These are phyloP conservation scores for Trifolium subterraneum DNA, from an alignment of 306 rosid genomes.

Conservation along the genomic window DNA sequence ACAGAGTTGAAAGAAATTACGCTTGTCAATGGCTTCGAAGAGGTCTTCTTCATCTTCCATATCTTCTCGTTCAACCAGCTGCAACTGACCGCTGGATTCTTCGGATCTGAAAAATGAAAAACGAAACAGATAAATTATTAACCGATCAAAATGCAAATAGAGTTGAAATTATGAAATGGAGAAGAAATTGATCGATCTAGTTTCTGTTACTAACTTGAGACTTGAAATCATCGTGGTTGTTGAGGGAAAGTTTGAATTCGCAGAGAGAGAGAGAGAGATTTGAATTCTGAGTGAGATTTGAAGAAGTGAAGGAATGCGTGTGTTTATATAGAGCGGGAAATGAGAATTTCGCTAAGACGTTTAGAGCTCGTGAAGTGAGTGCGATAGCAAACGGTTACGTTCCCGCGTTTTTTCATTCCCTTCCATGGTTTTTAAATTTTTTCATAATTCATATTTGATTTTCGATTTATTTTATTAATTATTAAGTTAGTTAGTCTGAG, in stretches of 20 bases:
- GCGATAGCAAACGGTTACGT: not conserved
- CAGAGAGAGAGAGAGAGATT: constrained; percentile 29
- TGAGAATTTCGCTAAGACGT: constrained; percentile 4
- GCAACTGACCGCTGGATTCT: constrained; percentile 78
- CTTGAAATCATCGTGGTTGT: constrained; percentile 65
- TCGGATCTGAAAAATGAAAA: constrained; percentile 63
- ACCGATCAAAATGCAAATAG: constrained; percentile 20
- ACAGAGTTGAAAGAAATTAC: constrained; percentile 50
- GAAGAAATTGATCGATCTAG: constrained; percentile 41
- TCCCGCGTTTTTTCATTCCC: constrained; percentile 33
- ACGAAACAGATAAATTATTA: constrained; percentile 13
- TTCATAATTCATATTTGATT: too few relatives aligned
- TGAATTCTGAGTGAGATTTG: constrained; percentile 22
- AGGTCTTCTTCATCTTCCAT: constrained; percentile 85
- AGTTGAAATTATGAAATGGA: constrained; percentile 18
- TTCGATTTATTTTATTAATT: too few relatives aligned
- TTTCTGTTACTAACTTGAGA: constrained; percentile 64
- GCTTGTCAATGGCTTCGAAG: constrained; percentile 91
- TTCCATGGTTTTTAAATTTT: not conserved
- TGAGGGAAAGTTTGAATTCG: constrained; percentile 35
- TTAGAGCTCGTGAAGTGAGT: not conserved
- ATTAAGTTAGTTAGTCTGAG: too few relatives aligned
- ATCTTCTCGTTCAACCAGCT: constrained; percentile 92
- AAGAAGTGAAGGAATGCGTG: constrained; percentile 30
- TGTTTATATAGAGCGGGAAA: constrained; percentile 60